Conservation (phyloP, 352 stramenopile species). For the Albugo laibachii region DNA sequence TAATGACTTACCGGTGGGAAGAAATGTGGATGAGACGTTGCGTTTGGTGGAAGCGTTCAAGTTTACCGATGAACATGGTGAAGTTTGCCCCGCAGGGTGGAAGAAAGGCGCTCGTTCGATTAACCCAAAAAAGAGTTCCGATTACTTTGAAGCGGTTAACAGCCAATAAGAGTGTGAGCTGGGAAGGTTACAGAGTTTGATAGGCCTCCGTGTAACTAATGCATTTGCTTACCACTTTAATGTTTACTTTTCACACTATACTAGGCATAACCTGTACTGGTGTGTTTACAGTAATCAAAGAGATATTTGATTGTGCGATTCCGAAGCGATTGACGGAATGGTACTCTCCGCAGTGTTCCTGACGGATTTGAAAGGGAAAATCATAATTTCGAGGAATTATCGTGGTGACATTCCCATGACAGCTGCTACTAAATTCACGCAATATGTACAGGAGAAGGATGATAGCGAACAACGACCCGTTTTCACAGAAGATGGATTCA, state of each 20-base stretch:
- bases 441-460: constrained; percentile 87
- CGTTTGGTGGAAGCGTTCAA: constrained; percentile 85
- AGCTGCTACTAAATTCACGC: constrained; percentile 76
- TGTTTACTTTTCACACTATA: too few relatives aligned
- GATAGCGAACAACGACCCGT: constrained; percentile 87
- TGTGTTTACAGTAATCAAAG: too few relatives aligned
- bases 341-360: constrained; percentile 98
- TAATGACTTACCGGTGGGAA: constrained; percentile 76
- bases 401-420: constrained; percentile 95
- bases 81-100: constrained; percentile 83
- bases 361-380: constrained; percentile 97
- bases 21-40: constrained; percentile 81
- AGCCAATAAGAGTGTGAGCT: background rate
- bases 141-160: constrained; percentile 38
- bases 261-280: too few relatives aligned
- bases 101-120: constrained; percentile 79
- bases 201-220: too few relatives aligned
- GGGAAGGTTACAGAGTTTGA: too few relatives aligned
- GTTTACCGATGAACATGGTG: constrained; percentile 80
- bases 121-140: constrained; percentile 59
- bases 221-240: too few relatives aligned
- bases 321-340: constrained; percentile 30
- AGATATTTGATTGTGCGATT: too few relatives aligned
- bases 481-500: constrained; percentile 86
- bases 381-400: constrained; percentile 99